These are phyloP conservation scores for Monosporascus sp. DNA, from an alignment of 2,329 filamentous ascomycete genomes.

Conservation along the genomic window DNA sequence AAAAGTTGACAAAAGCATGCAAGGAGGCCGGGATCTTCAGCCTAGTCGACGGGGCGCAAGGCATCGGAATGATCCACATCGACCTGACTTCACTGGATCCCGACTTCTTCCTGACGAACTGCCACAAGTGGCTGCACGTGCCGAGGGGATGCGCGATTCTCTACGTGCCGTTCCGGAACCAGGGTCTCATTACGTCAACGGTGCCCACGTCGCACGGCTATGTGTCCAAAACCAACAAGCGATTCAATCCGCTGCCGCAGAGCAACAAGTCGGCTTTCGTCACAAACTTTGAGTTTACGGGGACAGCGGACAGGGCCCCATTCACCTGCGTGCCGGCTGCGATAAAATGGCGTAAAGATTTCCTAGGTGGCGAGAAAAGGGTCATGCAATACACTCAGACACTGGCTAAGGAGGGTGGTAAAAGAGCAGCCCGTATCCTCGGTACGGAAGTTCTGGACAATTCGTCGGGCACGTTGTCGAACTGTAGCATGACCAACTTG, in stretches of 20 bases:
- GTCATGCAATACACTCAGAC: constrained; percentile 59
- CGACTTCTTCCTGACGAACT: constrained; percentile 84
- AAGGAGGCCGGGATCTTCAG: constrained; percentile 62
- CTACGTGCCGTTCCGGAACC: constrained; percentile 72
- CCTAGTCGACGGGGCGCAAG: constrained; percentile 79
- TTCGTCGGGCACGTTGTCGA: constrained; percentile 50
- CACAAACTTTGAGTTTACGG: constrained; percentile 68
- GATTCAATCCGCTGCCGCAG: constrained; percentile 37
- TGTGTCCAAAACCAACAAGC: constrained; percentile 34
- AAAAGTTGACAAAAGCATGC: constrained; percentile 59
- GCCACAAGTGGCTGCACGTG: constrained; percentile 83
- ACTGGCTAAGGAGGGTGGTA: constrained; percentile 60
- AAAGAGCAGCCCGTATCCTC: constrained; percentile 53
- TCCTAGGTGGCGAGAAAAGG: constrained; percentile 67
- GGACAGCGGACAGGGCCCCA: constrained; percentile 67
- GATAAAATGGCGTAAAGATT: constrained; percentile 62
- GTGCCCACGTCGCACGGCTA: constrained; percentile 81
- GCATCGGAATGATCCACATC: constrained; percentile 70
- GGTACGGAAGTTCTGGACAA: constrained; percentile 72
- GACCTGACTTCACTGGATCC: constrained; percentile 63
- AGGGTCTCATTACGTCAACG: constrained; percentile 66
- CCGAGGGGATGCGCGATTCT: constrained; percentile 78
- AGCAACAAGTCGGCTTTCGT: constrained; percentile 55
- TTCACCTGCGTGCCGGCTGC: constrained; percentile 69
- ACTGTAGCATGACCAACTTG: constrained; percentile 69